Base-by-base conservation (phyloP, 2,329 filamentous ascomycete species). In the Canariomyces notabilis region DNA sequence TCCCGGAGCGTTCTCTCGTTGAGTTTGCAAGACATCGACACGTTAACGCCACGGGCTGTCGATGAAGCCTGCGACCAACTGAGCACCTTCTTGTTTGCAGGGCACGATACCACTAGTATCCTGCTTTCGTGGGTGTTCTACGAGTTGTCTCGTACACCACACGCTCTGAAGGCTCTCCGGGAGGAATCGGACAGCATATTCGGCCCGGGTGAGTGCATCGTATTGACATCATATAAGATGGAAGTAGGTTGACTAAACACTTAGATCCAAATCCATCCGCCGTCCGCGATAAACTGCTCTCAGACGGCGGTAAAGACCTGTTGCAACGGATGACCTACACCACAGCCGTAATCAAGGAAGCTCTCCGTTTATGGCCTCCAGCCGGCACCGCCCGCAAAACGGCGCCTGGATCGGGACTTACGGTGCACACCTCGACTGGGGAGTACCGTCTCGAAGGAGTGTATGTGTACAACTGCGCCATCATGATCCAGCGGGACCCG, bases 351-450 rank as follows among this genome's bases (percentile, higher is more conserved):
- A 59, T 68, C 35, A 66, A 67, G 42, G 66, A 69, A 43, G 54
- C 49, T 1, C 52, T 67, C 4, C 56, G 65, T 0, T 49, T 67
- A 5, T 59, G 63, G 19, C 60, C 65, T 0, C 60, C 63, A 0
- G 65, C 58, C 0, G 59, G 52, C 1, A 57, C 59, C 2, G 58
- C 59, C 4, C 60, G 65, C 1, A 36, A 49, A 12, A 37, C 56
- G 0, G 23, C 45, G 8, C 57, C 53, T 0, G 59, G 59, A 0
- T 51, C 55, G 4, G 55, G 56, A 2, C 57, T 62, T 22, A 52
- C 55, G 21, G 44, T 65, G 4, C 73, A 78, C 42, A 69, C 68
- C 14, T 71, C 83, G 2, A 63, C 83, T 39, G 69, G 57, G 6
- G 33, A 57, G 29, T 44, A 37, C 35, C 18, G 26, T 4, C 37